phyloP scores from a whole-genome alignment of 2,329 filamentous ascomycete genomes.

The Apiospora arundinis region DNA sequence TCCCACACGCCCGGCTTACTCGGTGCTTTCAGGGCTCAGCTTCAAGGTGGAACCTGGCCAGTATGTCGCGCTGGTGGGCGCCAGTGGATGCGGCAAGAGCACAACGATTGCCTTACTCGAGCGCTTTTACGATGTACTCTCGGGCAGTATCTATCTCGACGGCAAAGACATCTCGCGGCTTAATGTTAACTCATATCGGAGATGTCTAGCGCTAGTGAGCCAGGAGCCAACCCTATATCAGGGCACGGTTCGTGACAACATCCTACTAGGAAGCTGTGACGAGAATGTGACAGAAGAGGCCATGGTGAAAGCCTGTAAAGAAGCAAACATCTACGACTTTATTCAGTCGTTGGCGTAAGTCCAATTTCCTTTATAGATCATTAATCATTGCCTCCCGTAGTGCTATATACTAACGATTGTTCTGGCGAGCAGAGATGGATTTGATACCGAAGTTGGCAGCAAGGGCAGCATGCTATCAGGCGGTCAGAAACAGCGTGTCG shows the following conservation, averaged over 20 bases:
- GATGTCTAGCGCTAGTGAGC: slow-evolving; percentile 84
- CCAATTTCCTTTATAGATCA: not conserved
- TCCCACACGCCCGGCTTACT: not conserved
- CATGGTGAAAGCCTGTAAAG: slow-evolving; percentile 79
- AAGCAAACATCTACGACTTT: slow-evolving; percentile 93
- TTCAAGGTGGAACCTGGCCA: slow-evolving; percentile 76
- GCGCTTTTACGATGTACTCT: slow-evolving; percentile 89
- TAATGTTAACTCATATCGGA: slow-evolving; percentile 86
- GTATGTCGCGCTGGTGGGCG: slow-evolving; percentile 87
- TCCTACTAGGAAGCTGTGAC: slow-evolving; percentile 54
- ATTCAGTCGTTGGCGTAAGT: slow-evolving; percentile 51
- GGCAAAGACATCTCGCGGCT: slow-evolving; percentile 79
- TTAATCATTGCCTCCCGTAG: too few relatives aligned
- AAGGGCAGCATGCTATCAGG: slow-evolving; percentile 89
- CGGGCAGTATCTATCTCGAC: slow-evolving; percentile 81
- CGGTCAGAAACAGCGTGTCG: slow-evolving; percentile 92
- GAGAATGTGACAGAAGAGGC: slow-evolving; percentile 38
- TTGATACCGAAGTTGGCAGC: slow-evolving; percentile 82
- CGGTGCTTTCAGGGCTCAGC: slow-evolving; percentile 54
- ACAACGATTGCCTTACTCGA: slow-evolving; percentile 92
- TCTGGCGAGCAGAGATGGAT: slow-evolving; percentile 76
- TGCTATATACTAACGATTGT: slow-evolving; percentile 47
- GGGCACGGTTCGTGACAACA: slow-evolving; percentile 47
- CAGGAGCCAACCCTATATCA: slow-evolving; percentile 96
- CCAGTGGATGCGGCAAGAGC: slow-evolving; percentile 91